A percentile compares a stretch with the other conserved stretches of the same genome.
Conservation (phyloP, 2,329 filamentous ascomycete species). For the Pestalotiopsis sp. region DNA sequence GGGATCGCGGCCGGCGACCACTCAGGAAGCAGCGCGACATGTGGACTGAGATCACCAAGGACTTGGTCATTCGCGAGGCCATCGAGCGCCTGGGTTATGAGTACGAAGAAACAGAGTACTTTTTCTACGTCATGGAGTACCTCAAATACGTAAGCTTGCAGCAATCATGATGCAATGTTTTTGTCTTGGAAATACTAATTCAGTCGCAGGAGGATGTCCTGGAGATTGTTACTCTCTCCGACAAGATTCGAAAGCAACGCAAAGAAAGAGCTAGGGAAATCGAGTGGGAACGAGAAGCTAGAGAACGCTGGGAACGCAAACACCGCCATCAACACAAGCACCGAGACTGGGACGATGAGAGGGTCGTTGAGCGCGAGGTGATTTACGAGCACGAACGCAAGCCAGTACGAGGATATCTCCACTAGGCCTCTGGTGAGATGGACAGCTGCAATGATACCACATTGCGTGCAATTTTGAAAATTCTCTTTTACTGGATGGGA, state of each 20-base stretch:
- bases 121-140: conserved; percentile 93
- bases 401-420: conserved; percentile 28
- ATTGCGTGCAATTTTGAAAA: neutral
- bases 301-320: conserved; percentile 51
- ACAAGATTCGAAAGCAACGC: conserved; percentile 73
- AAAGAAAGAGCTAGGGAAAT: conserved; percentile 55
- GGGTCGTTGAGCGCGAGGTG: conserved; percentile 69
- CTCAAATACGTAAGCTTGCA: conserved; percentile 74
- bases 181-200: conserved; percentile 21
- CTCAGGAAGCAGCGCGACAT: conserved; percentile 63
- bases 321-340: conserved; percentile 36
- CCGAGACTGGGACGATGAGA: conserved; percentile 58
- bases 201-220: conserved; percentile 77
- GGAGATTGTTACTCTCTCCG: conserved; percentile 79
- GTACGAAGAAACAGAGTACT: conserved; percentile 86
- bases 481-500: neutral
- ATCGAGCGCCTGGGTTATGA: conserved; percentile 84
- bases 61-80: conserved; percentile 83
- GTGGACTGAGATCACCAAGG: conserved; percentile 98
- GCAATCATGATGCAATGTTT: neutral
- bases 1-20: conserved; percentile 28
- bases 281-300: conserved; percentile 61
- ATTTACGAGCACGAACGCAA: conserved; percentile 63
- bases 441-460: neutral
- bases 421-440: conserved; percentile 17